Percentiles rank a stretch among this genome's conserved stretches.
Evolutionary conservation across 1,284 basidiomycete genomes (phyloP).

Genomic region (Wallemia mellicola): DNA sequence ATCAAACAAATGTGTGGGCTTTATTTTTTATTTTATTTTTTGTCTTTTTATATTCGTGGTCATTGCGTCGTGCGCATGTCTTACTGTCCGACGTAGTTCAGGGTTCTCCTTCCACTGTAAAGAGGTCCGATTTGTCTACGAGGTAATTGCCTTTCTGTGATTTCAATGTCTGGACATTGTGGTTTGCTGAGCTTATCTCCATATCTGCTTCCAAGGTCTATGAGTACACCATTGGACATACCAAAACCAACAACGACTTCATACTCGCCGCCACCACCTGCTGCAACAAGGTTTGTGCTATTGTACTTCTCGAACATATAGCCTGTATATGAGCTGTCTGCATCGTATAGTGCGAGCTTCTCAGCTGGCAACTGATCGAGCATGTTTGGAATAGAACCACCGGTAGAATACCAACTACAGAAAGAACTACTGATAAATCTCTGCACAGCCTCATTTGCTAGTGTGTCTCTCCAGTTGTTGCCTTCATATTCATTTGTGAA

Average conservation of each 20-base stretch:
- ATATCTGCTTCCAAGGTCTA: not conserved
- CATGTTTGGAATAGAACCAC: slow-evolving; percentile 39
- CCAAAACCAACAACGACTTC: not conserved
- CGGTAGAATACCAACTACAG: slow-evolving; percentile 52
- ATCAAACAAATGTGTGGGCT: not conserved
- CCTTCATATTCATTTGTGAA: slow-evolving; percentile 22
- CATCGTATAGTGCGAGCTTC: slow-evolving; percentile 40
- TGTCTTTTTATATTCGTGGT: no score
- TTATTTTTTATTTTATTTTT: not conserved
- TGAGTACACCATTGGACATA: not conserved
- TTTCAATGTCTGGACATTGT: not conserved
- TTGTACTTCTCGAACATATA: slow-evolving; percentile 66
- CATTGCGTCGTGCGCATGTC: no score
- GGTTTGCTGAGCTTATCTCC: not conserved
- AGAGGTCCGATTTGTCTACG: not conserved
- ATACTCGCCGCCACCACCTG: slow-evolving; percentile 61
- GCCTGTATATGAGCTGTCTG: slow-evolving; percentile 7
- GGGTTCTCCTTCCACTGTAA: not conserved
- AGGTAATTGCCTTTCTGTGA: not conserved
- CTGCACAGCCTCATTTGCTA: slow-evolving; percentile 43
- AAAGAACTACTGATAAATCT: slow-evolving; percentile 51
- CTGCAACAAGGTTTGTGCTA: slow-evolving; percentile 39
- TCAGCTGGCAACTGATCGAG: slow-evolving; percentile 34
- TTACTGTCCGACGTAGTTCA: no score
- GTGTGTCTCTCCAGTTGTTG: slow-evolving; percentile 33